phyloP scores from a whole-genome alignment of 2,329 filamentous ascomycete species.

The Talaromyces atroroseus region DNA sequence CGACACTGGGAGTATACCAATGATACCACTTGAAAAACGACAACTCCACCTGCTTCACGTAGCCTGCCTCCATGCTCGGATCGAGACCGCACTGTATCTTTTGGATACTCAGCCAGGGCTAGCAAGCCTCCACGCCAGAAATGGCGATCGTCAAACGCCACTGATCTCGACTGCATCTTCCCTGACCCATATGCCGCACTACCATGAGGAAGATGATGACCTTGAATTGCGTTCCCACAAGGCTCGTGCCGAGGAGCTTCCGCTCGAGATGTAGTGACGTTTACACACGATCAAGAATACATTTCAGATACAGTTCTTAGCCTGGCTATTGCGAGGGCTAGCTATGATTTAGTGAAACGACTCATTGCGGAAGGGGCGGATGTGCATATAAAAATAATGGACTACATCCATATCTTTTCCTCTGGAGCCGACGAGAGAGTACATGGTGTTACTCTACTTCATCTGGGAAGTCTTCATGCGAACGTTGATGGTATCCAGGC shows the following conservation, averaged over 20 bases:
- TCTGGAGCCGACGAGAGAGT: neutral
- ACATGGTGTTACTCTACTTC: slow-evolving; percentile 3
- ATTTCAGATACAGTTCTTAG: slow-evolving; percentile 1
- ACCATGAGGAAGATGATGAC: slow-evolving; percentile 2
- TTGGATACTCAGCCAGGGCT: slow-evolving; percentile 1
- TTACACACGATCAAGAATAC: neutral
- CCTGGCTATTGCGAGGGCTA: slow-evolving; percentile 8
- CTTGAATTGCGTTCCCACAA: neutral
- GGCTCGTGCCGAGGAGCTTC: slow-evolving; percentile 5
- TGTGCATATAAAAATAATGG: neutral
- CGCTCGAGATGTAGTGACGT: slow-evolving; percentile 7
- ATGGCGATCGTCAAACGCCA: neutral
- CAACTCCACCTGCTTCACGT: neutral
- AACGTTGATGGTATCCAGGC: slow-evolving; percentile 4
- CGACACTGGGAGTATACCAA: neutral
- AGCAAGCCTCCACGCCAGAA: slow-evolving; percentile 5
- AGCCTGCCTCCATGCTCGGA: slow-evolving; percentile 3
- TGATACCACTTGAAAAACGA: slow-evolving; percentile 5
- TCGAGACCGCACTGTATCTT: slow-evolving; percentile 7
- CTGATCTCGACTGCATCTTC: slow-evolving; percentile 6
- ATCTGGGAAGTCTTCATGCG: slow-evolving; percentile 8
- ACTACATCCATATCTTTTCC: slow-evolving; percentile 3
- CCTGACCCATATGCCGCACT: slow-evolving; percentile 1
- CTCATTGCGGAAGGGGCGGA: slow-evolving; percentile 7
- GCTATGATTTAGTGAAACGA: slow-evolving; percentile 8